These are phyloP conservation scores for Tuber calosporum DNA, from an alignment of 495 filamentous ascomycete genomes.

Conservation along the genomic window DNA sequence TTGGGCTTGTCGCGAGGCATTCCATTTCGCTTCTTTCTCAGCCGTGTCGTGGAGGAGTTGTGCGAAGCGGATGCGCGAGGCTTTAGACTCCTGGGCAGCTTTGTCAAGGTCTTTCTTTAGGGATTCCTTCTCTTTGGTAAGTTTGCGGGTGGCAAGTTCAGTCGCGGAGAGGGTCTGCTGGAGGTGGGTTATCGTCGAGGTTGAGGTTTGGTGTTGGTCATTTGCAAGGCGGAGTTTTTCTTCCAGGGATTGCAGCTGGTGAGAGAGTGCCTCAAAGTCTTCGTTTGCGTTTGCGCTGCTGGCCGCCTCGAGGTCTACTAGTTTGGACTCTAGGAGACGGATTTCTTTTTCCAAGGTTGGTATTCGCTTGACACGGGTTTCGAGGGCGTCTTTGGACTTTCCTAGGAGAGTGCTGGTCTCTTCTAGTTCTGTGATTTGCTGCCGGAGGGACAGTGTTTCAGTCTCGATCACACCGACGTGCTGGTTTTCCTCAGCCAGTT, in stretches of 20 bases:
- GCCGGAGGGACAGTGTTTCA: slow-evolving; percentile 22
- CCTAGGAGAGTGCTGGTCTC: slow-evolving; percentile 12
- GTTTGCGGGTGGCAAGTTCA: slow-evolving; percentile 13
- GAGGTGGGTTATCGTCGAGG: slow-evolving; percentile 9
- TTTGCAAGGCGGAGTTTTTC: slow-evolving; percentile 9
- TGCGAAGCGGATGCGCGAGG: slow-evolving; percentile 28
- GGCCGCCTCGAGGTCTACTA: slow-evolving; percentile 13
- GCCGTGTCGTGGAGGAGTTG: slow-evolving; percentile 34
- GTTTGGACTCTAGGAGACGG: slow-evolving; percentile 17
- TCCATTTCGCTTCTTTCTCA: slow-evolving; percentile 35
- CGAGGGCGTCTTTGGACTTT: slow-evolving; percentile 17
- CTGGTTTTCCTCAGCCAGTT: slow-evolving; percentile 27
- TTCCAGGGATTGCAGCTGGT: slow-evolving; percentile 15
- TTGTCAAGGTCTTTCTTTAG: slow-evolving; percentile 26
- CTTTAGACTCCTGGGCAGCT: slow-evolving; percentile 25
- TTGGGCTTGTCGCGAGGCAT: slow-evolving; percentile 11
- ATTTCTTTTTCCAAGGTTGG: slow-evolving; percentile 13
- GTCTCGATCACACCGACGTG: slow-evolving; percentile 29
- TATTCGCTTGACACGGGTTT: not conserved
- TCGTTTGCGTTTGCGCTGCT: slow-evolving; percentile 8
- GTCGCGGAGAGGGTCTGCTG: slow-evolving; percentile 4
- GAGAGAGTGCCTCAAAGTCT: slow-evolving; percentile 7
- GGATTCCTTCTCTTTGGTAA: slow-evolving; percentile 23
- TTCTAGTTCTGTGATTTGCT: slow-evolving; percentile 27
- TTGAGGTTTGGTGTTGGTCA: slow-evolving; percentile 10